These are phyloP conservation scores for Quaeritorhiza haematococci DNA, from an alignment of 371 early-diverging fungal genomes.

Conservation along the genomic window DNA sequence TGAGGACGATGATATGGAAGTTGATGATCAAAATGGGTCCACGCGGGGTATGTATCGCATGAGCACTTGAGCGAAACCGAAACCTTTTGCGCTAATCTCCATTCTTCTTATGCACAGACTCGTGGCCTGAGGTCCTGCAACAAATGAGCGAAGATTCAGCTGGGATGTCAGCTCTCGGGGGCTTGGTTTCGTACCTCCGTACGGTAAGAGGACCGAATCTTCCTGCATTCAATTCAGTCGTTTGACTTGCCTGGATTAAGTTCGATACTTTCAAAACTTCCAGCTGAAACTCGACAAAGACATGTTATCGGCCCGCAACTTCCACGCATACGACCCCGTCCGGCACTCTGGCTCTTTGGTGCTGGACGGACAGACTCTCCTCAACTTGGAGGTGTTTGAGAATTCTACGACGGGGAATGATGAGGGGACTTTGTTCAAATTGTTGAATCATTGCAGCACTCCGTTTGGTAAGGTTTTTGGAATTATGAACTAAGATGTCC, in stretches of 20 bases:
- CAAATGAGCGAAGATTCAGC: slow-evolving; percentile 18
- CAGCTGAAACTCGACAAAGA: slow-evolving; percentile 78
- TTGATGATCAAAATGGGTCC: no score
- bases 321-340: slow-evolving; percentile 59
- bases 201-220: slow-evolving; percentile 16
- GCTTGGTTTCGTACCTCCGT: slow-evolving; percentile 43
- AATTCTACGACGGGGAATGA: slow-evolving; percentile 72
- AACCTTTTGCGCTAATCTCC: neutral
- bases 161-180: slow-evolving; percentile 71
- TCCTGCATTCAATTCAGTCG: neutral
- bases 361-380: slow-evolving; percentile 91
- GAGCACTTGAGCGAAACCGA: no score
- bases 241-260: neutral
- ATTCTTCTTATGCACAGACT: neutral
- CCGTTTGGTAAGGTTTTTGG: no score
- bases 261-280: neutral
- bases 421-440: slow-evolving; percentile 80
- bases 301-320: slow-evolving; percentile 77
- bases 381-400: slow-evolving; percentile 90
- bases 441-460: slow-evolving; percentile 81
- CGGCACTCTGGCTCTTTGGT: slow-evolving; percentile 64
- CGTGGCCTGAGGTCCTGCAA: slow-evolving; percentile 21
- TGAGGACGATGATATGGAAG: slow-evolving; percentile 18
- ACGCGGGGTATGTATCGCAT: no score
- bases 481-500: no score